These are phyloP conservation scores for Hemerocallis citrina DNA, from an alignment of 106 monocot species.

Conservation along the genomic window DNA sequence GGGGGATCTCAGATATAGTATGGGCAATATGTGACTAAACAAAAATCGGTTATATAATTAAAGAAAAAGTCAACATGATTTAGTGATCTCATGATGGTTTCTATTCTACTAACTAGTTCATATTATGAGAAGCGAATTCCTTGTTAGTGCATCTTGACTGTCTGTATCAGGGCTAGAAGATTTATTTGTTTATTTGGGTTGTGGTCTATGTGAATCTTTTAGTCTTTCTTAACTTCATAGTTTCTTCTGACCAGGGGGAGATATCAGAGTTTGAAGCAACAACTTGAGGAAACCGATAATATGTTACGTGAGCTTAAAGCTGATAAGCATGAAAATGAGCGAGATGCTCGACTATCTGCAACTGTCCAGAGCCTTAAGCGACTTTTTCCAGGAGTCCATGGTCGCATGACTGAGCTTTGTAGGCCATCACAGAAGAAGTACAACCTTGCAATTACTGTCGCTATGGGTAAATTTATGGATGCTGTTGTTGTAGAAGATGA, in stretches of 20 bases:
- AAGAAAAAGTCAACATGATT: too few species aligned
- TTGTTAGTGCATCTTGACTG: too few species aligned
- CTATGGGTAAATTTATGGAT: constrained; percentile 99
- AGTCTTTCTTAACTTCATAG: background rate
- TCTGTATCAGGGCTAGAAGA: background rate
- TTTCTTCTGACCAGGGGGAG: constrained; percentile 42
- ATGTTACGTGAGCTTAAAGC: constrained; percentile 86
- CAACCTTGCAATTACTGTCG: constrained; percentile 94
- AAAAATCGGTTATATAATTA: too few species aligned
- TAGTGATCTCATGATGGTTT: too few species aligned
- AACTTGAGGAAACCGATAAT: constrained; percentile 70
- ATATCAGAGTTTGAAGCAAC: constrained; percentile 70
- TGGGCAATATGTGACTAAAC: too few species aligned
- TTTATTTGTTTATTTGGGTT: background rate
- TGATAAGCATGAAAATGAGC: constrained; percentile 95
- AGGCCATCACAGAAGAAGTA: constrained; percentile 90
- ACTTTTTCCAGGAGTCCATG: constrained; percentile 90
- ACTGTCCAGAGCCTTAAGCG: constrained; percentile 88
- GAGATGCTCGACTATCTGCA: constrained; percentile 85
- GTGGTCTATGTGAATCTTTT: too few species aligned
- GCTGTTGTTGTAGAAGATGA: constrained; percentile 99
- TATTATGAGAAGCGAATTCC: too few species aligned
- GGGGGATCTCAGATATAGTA: too few species aligned
- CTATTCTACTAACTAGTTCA: too few species aligned
- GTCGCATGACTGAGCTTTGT: constrained; percentile 96